phyloP scores from a whole-genome alignment of 106 monocot genomes.

The Chionographis japonica region DNA sequence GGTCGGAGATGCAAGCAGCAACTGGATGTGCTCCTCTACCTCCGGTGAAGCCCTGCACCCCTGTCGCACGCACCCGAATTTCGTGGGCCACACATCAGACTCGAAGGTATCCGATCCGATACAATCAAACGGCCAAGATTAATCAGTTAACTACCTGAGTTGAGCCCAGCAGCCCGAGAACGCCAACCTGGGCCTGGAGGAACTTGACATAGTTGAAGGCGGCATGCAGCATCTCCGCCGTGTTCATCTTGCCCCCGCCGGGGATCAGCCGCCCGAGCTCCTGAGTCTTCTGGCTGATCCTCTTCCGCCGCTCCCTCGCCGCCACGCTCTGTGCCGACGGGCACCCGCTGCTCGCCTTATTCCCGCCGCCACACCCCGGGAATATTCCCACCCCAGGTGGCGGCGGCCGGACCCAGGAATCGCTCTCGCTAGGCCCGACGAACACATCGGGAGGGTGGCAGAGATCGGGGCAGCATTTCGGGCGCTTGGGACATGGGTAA shows the following conservation, averaged over 20 bases:
- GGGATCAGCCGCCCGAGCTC: constrained; percentile 39
- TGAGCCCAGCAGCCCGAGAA: constrained; percentile 34
- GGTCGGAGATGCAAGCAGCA: constrained; percentile 17
- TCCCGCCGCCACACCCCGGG: neutral
- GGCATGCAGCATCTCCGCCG: constrained; percentile 66
- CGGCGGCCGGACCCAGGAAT: neutral
- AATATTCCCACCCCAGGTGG: neutral
- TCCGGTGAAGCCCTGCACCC: neutral
- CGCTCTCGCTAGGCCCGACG: neutral
- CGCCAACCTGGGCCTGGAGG: constrained; percentile 32
- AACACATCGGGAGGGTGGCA: neutral
- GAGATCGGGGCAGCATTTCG: constrained; percentile 16
- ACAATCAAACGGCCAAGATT: too few relatives aligned
- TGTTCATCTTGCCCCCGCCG: constrained; percentile 63
- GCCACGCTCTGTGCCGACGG: constrained; percentile 43
- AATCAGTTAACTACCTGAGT: constrained; percentile 13
- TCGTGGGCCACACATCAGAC: too few relatives aligned
- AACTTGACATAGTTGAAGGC: constrained; percentile 44
- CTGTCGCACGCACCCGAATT: neutral
- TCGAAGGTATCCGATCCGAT: too few relatives aligned
- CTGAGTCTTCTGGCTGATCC: constrained; percentile 39
- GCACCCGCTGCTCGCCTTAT: neutral
- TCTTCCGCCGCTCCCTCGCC: constrained; percentile 41
- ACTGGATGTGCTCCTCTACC: constrained; percentile 14
- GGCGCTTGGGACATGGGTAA: constrained; percentile 23